Percentiles rank a stretch among this genome's conserved stretches.
These are phyloP conservation scores for Pouteria glomerata DNA, from an alignment of 148 eudicot genomes.

Conservation along the genomic window DNA sequence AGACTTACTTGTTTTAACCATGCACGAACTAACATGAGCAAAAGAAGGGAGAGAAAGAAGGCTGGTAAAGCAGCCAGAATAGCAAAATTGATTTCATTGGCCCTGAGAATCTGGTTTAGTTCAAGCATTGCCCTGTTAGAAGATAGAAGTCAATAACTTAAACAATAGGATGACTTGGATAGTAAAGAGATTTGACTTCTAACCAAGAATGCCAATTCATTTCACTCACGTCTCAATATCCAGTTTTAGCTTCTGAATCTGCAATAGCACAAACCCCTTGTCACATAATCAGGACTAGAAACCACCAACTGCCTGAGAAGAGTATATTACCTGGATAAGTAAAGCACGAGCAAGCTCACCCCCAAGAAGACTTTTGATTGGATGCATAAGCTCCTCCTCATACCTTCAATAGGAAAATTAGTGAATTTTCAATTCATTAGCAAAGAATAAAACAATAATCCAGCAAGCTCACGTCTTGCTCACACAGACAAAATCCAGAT, in stretches of 20 bases:
- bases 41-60: slow-evolving; percentile 52
- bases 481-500: too few relatives aligned
- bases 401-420: slow-evolving; percentile 39
- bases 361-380: slow-evolving; percentile 67
- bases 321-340: slow-evolving; percentile 76
- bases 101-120: slow-evolving; percentile 92
- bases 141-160: slow-evolving; percentile 15
- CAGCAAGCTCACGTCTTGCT: not conserved
- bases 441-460: not conserved
- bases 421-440: not conserved
- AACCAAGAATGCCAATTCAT: not conserved
- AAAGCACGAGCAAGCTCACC: slow-evolving; percentile 96
- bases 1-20: slow-evolving; percentile 76
- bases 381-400: slow-evolving; percentile 92
- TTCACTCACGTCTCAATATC: slow-evolving; percentile 92
- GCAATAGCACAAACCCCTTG: slow-evolving; percentile 17
- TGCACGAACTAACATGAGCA: slow-evolving; percentile 67
- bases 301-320: not conserved
- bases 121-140: slow-evolving; percentile 93
- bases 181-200: slow-evolving; percentile 8
- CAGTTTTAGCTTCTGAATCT: slow-evolving; percentile 98
- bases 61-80: slow-evolving; percentile 97
- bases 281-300: slow-evolving; percentile 19
- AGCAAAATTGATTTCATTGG: slow-evolving; percentile 98
- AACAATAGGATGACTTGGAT: slow-evolving; percentile 6